phyloP scores from a whole-genome alignment of 176 grass and related monocot genomes.

The Bolboschoenus planiculmis region DNA sequence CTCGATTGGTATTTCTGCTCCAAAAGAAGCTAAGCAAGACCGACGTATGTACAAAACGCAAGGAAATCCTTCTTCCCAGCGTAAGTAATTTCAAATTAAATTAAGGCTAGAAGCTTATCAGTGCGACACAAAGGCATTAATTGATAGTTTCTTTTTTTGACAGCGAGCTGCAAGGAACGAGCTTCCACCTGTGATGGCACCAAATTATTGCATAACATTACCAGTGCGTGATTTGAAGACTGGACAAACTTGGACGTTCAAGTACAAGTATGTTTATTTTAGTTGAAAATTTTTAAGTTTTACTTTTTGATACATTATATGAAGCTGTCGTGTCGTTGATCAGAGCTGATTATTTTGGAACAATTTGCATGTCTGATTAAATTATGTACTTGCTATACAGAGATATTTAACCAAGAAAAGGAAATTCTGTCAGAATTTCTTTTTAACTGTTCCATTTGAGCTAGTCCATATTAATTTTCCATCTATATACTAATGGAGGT shows the following conservation, averaged over 20 bases:
- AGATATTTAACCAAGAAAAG: not conserved
- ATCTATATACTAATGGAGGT: not conserved
- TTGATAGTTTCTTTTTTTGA: not conserved
- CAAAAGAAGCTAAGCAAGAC: constrained; percentile 4
- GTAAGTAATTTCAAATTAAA: not conserved
- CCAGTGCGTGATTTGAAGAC: not conserved
- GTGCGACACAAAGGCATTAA: not conserved
- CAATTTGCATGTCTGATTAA: not conserved
- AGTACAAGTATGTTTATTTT: constrained; percentile 16
- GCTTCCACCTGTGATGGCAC: not conserved
- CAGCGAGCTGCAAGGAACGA: not conserved
- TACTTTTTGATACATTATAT: not conserved
- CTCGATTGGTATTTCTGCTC: not conserved
- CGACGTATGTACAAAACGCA: not conserved
- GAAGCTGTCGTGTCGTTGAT: not conserved
- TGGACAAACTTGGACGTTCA: not conserved
- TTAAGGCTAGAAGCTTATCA: not conserved
- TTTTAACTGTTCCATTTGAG: too few relatives aligned
- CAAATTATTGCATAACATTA: not conserved
- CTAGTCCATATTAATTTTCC: too few relatives aligned
- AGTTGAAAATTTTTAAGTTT: too few relatives aligned
- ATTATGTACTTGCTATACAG: not conserved
- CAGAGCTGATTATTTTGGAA: not conserved
- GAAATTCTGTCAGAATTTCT: not conserved
- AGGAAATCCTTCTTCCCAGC: not conserved